Percentiles rank a stretch among this genome's conserved stretches.
These are phyloP conservation scores for Blastobotrys illinoisensis DNA, from an alignment of 1,139 yeast species.

Conservation along the genomic window DNA sequence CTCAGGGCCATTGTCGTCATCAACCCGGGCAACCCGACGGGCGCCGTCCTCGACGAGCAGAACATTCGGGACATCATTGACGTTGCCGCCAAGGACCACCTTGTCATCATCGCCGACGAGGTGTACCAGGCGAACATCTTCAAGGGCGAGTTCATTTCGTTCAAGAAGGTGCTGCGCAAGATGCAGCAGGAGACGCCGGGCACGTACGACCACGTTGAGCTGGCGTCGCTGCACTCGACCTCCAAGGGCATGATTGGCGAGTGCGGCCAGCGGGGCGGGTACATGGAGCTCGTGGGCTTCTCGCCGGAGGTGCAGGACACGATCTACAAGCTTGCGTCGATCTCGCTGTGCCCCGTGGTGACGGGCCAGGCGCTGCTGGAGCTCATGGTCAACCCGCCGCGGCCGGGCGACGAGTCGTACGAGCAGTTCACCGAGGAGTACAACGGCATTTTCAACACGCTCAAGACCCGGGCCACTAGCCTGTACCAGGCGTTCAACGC, in stretches of 20 bases:
- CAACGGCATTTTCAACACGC: constrained; percentile 51
- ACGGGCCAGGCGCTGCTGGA: constrained; percentile 91
- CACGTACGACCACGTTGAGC: constrained; percentile 64
- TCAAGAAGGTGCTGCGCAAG: constrained; percentile 46
- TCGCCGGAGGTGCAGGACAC: constrained; percentile 60
- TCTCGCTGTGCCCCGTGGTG: constrained; percentile 88
- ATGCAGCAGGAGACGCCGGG: constrained; percentile 49
- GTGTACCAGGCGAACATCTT: constrained; percentile 92
- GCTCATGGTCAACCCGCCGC: constrained; percentile 89
- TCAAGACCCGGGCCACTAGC: constrained; percentile 55
- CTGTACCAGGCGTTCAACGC: constrained; percentile 64
- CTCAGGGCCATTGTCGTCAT: constrained; percentile 85
- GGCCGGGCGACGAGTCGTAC: constrained; percentile 68
- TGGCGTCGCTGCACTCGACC: constrained; percentile 91
- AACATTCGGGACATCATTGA: constrained; percentile 66
- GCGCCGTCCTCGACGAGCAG: constrained; percentile 62
- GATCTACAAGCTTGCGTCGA: constrained; percentile 79
- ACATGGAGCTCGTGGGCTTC: constrained; percentile 89
- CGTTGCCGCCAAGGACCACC: constrained; percentile 76
- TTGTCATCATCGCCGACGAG: constrained; percentile 94
- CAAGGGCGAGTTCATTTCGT: constrained; percentile 48
- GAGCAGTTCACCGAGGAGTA: constrained; percentile 61
- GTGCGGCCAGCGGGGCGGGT: constrained; percentile 99
- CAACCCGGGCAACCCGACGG: constrained; percentile 98
- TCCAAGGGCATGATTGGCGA: constrained; percentile 97